Percentiles rank a stretch among this genome's conserved stretches.
These are phyloP conservation scores for Microsporum ferrugineum DNA, from an alignment of 2,329 filamentous ascomycete genomes.

Conservation along the genomic window DNA sequence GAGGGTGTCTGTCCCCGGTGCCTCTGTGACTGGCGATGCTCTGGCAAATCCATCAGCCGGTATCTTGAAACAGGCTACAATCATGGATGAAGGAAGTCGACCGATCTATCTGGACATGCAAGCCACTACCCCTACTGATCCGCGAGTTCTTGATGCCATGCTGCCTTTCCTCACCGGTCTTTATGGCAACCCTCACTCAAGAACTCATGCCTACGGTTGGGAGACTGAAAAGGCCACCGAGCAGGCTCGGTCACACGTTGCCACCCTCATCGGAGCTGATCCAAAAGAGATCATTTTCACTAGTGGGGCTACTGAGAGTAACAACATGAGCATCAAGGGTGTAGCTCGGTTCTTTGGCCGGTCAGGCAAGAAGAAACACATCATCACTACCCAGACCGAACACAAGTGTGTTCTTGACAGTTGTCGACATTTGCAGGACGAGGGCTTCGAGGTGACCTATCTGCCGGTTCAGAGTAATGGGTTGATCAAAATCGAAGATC, in stretches of 20 bases:
- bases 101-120: constrained; percentile 99
- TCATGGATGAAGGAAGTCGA: constrained; percentile 84
- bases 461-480: constrained; percentile 79
- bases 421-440: constrained; percentile 90
- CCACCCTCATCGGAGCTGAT: constrained; percentile 80
- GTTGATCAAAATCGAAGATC: constrained; percentile 68
- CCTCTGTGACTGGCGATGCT: constrained; percentile 49
- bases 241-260: constrained; percentile 70
- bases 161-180: constrained; percentile 84
- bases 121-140: constrained; percentile 89
- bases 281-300: constrained; percentile 98
- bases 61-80: constrained; percentile 77
- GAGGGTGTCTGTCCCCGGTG: constrained; percentile 58
- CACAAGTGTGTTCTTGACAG: constrained; percentile 98
- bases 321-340: constrained; percentile 99
- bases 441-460: constrained; percentile 95
- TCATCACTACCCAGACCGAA: constrained; percentile 94
- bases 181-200: constrained; percentile 93
- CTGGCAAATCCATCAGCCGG: constrained; percentile 73
- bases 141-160: constrained; percentile 92
- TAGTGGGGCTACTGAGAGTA: constrained; percentile 93
- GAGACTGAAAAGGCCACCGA: constrained; percentile 93
- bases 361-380: constrained; percentile 92
- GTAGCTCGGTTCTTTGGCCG: constrained; percentile 91
- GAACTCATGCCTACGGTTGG: constrained; percentile 97